Evolutionary conservation across 2,329 filamentous ascomycete genomes (phyloP), one percentile per base, ranked within the genome.

Genomic region (Podosphaera aphanis): DNA sequence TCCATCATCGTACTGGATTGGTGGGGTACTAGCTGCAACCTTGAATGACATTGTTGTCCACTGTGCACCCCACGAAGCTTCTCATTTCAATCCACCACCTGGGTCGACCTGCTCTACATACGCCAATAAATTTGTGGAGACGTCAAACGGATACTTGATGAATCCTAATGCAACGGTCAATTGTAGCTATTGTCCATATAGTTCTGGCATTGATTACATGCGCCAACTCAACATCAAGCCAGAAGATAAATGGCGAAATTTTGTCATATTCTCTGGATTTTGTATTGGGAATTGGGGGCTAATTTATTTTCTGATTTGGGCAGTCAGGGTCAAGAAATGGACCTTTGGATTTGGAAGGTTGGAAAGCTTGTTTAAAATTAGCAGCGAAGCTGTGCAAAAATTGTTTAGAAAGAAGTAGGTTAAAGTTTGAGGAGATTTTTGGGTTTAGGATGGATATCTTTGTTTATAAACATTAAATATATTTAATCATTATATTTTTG

Each of bases 151-250:
- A 0, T 84, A 84, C 0, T 92, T 92, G 53, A 59, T 93, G 2
- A 66, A 73, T 33, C 65, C 75, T 54, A 78, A 80, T 52, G 65
- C 67, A 1, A 82, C 79, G 0, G 70, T 64, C 41, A 62, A 67
- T 19, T 93, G 85, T 63, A 65, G 79, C 55, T 93, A 92, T 63
- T 93, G 85, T 57, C 81, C 83, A 0, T 92, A 75, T 63, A 76
- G 71, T 50, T 64, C 82, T 11, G 85, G 84, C 25, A 80, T 93
- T 52, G 68, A 93, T 63, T 93, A 88, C 57, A 92, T 82, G 57
- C 57, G 64, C 45, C 68, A 73, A 0, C 68, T 92, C 16, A 69
- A 70, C 2, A 70, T 92, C 55, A 64, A 63, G 2, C 93, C 78
- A 54, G 63, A 65, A 38, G 62, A 81, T 51, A 66, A 84, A 15